A percentile compares a stretch with the other conserved stretches of the same genome.
Evolutionary conservation across 2,329 filamentous ascomycete genomes (phyloP).

Genomic region (Cladosporium sp.): DNA sequence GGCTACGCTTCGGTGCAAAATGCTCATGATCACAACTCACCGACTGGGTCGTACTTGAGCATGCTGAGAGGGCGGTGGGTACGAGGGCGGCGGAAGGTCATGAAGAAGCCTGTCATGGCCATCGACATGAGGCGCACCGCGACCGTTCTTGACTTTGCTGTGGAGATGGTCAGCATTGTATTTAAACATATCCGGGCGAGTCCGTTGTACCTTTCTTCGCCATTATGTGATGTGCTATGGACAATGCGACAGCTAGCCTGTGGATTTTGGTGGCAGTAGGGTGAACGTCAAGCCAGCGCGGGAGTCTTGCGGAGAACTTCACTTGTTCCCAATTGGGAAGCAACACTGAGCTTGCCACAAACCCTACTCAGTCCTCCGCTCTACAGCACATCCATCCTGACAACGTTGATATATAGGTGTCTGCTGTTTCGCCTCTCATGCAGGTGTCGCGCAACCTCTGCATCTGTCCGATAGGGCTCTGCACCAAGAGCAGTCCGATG

Average conservation of each 20-base stretch:
- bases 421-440: no score
- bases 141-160: slow-evolving; percentile 88
- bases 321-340: slow-evolving; percentile 3
- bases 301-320: slow-evolving; percentile 4
- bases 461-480: no score
- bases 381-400: no score
- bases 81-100: slow-evolving; percentile 75
- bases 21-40: slow-evolving; percentile 51
- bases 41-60: slow-evolving; percentile 97
- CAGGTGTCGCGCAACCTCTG: no score
- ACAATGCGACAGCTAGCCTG: not conserved
- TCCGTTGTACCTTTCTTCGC: slow-evolving; percentile 29
- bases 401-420: no score
- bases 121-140: slow-evolving; percentile 93
- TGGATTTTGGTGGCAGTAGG: not conserved
- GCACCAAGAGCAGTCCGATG: no score
- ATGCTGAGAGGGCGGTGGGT: slow-evolving; percentile 82
- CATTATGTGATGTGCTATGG: slow-evolving; percentile 15
- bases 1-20: not conserved
- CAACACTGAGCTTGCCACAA: no score
- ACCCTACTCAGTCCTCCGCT: no score
- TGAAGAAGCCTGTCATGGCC: slow-evolving; percentile 96
- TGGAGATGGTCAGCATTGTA: not conserved
- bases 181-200: not conserved
- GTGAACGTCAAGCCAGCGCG: not conserved